Evolutionary conservation across 768 basidiomycete species (phyloP).

Genomic region (Termitomyces sp.): DNA sequence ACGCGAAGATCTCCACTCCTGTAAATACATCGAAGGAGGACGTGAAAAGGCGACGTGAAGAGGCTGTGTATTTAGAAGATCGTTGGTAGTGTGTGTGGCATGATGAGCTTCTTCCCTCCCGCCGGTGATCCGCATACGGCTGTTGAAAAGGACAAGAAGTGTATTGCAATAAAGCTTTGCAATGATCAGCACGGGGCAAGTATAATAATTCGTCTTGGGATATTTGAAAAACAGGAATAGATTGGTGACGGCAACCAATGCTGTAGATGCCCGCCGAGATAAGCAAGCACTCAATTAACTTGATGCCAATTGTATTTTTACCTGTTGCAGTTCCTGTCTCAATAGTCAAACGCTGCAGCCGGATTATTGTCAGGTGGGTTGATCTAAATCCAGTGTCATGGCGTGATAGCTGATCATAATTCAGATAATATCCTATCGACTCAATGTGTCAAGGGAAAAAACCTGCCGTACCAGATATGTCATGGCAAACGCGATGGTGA

Average conservation of each 20-base stretch:
- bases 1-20: constrained; percentile 4
- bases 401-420: constrained; percentile 11
- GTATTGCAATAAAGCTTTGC: constrained; percentile 26
- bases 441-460: not conserved
- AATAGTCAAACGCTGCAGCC: constrained; percentile 20
- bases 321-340: constrained; percentile 23
- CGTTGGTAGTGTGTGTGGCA: not conserved
- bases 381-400: constrained; percentile 18
- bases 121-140: constrained; percentile 18
- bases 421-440: not conserved
- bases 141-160: constrained; percentile 23
- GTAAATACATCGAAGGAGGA: constrained; percentile 11
- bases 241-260: constrained; percentile 20
- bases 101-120: constrained; percentile 14
- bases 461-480: constrained; percentile 18
- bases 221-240: constrained; percentile 21
- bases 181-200: constrained; percentile 18
- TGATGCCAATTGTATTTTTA: not conserved
- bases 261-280: constrained; percentile 5
- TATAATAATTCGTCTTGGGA: constrained; percentile 19
- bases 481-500: constrained; percentile 21
- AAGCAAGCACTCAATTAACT: not conserved
- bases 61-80: not conserved
- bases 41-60: constrained; percentile 4
- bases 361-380: constrained; percentile 17